Evolutionary conservation across 768 basidiomycete genomes (phyloP).

Genomic region (Calocera viscosa): DNA sequence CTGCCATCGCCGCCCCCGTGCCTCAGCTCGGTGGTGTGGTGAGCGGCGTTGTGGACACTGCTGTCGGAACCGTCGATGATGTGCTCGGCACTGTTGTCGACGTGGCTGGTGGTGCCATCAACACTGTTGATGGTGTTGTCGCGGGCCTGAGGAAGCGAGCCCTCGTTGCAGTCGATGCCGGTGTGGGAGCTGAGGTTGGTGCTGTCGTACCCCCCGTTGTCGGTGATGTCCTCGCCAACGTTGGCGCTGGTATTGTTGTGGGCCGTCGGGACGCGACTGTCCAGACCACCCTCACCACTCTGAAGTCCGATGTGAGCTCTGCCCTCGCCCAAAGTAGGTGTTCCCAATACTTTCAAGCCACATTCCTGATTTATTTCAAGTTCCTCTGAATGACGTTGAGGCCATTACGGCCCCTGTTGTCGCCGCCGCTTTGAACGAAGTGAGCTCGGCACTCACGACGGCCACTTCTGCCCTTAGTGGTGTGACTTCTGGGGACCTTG

Average conservation of each 20-base stretch:
- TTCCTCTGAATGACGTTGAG: not conserved
- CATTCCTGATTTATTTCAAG: not conserved
- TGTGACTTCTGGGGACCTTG: not conserved
- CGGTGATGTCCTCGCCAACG: not conserved
- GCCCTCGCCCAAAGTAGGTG: not conserved
- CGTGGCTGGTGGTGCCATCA: not conserved
- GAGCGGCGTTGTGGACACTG: not conserved
- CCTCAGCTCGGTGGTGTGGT: not conserved
- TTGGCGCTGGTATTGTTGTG: not conserved
- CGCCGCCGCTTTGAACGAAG: not conserved
- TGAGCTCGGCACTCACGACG: not conserved
- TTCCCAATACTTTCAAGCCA: not conserved
- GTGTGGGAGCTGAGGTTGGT: not conserved
- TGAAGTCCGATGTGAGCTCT: not conserved
- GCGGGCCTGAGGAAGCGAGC: not conserved
- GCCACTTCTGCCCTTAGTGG: not conserved
- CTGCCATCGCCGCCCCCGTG: not conserved
- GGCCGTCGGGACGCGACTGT: not conserved
- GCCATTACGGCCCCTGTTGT: not conserved
- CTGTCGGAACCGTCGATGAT: not conserved
- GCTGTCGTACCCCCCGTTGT: not conserved
- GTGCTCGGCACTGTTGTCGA: not conserved
- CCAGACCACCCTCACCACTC: not conserved
- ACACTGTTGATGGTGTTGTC: not conserved
- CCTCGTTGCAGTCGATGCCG: not conserved